Percentiles rank a stretch among this genome's conserved stretches.
These are phyloP conservation scores for Aspergillus sp. DNA, from an alignment of 2,329 filamentous ascomycete genomes.

Conservation along the genomic window DNA sequence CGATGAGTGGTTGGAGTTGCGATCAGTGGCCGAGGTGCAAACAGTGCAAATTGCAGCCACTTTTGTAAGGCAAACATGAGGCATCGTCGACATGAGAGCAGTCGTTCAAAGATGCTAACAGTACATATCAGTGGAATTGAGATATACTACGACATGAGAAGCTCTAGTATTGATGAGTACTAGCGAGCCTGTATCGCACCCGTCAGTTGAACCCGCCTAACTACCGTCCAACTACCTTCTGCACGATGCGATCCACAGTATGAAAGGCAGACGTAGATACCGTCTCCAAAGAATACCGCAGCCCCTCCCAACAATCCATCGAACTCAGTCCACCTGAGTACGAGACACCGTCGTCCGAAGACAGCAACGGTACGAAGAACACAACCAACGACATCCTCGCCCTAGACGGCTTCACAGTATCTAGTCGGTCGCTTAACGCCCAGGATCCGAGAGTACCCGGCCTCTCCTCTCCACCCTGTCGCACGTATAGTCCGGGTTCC, in stretches of 20 bases:
- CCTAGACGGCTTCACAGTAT: constrained; percentile 77
- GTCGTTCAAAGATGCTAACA: neutral
- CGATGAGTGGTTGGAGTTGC: neutral
- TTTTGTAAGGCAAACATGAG: neutral
- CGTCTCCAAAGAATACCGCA: no score
- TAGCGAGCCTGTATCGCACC: no score
- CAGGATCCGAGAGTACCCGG: constrained; percentile 58
- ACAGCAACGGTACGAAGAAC: neutral
- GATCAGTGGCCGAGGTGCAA: constrained; percentile 4
- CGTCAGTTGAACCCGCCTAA: no score
- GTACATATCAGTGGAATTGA: no score
- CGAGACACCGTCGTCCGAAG: neutral
- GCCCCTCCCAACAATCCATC: no score
- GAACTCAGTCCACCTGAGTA: no score
- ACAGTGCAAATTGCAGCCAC: constrained; percentile 8
- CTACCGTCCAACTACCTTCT: no score
- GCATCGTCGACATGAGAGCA: no score
- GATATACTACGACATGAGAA: no score
- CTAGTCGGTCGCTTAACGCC: constrained; percentile 73
- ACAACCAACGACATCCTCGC: constrained; percentile 55
- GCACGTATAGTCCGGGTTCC: constrained; percentile 78
- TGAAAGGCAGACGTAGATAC: no score
- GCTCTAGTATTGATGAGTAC: no score
- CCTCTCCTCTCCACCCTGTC: constrained; percentile 68
- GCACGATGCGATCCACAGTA: no score